phyloP scores from a whole-genome alignment of 2,329 filamentous ascomycete species.

The Biscogniauxia sp. region DNA sequence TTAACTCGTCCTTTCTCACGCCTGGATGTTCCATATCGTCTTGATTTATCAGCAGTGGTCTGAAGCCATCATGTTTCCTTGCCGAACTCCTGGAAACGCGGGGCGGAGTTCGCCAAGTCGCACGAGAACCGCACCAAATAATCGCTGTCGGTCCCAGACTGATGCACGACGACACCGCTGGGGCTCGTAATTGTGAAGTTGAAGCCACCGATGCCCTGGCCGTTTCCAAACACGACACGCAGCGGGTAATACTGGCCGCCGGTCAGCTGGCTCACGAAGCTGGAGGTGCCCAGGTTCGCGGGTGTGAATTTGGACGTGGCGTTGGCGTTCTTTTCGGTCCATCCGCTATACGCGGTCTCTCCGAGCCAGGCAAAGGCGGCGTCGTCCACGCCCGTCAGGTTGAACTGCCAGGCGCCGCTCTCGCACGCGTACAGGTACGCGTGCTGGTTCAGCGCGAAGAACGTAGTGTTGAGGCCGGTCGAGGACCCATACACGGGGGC shows the following conservation, averaged over 20 bases:
- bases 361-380: constrained; percentile 19
- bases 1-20: not conserved
- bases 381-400: constrained; percentile 20
- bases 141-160: constrained; percentile 12
- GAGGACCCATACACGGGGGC: constrained; percentile 13
- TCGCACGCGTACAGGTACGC: constrained; percentile 26
- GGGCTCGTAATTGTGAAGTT: constrained; percentile 17
- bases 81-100: constrained; percentile 9
- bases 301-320: constrained; percentile 17
- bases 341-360: constrained; percentile 19
- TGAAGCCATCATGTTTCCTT: constrained; percentile 5
- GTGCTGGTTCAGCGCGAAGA: constrained; percentile 26
- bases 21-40: not conserved
- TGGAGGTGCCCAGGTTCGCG: constrained; percentile 13
- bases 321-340: constrained; percentile 23
- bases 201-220: constrained; percentile 14
- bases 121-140: constrained; percentile 14
- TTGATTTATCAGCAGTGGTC: not conserved
- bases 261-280: constrained; percentile 13
- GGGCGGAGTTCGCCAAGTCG: constrained; percentile 6
- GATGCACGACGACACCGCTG: constrained; percentile 16
- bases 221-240: constrained; percentile 15
- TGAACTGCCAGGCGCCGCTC: constrained; percentile 22
- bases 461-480: constrained; percentile 13
- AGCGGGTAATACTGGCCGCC: constrained; percentile 12